Evolutionary conservation across 257 asterid species (phyloP).

Genomic region (Oldenlandia corymbosa): DNA sequence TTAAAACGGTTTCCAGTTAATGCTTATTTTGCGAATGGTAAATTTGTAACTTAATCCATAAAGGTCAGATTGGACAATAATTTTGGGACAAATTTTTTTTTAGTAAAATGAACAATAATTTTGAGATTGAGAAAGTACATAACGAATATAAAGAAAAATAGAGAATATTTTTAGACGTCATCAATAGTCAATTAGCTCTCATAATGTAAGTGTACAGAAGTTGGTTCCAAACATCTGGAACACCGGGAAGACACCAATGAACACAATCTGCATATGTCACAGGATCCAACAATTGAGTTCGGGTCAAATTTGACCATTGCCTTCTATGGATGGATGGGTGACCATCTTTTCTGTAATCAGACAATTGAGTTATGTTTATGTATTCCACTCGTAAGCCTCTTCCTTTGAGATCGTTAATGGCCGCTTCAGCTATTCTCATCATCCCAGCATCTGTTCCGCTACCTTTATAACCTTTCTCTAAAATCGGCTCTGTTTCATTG

Average conservation of each 20-base stretch:
- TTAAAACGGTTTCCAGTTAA: no score
- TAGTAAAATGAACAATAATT: no score
- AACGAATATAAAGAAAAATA: no score
- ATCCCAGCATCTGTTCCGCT: constrained; percentile 16
- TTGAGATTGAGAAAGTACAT: no score
- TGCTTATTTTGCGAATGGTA: no score
- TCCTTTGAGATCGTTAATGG: constrained; percentile 17
- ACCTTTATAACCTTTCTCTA: constrained; percentile 22
- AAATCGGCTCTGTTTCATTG: constrained; percentile 29
- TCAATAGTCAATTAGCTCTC: no score
- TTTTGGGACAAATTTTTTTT: no score
- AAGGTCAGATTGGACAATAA: no score
- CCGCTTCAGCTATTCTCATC: constrained; percentile 24
- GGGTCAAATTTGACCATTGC: constrained; percentile 22
- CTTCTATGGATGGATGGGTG: constrained; percentile 35
- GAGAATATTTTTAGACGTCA: no score
- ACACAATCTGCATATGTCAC: constrained; percentile 32
- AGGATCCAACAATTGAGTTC: constrained; percentile 21
- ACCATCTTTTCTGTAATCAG: constrained; percentile 41
- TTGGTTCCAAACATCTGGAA: constrained; percentile 42
- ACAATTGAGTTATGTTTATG: constrained; percentile 32
- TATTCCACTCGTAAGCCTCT: constrained; percentile 28
- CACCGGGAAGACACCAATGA: constrained; percentile 47
- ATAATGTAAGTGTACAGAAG: constrained; percentile 28
- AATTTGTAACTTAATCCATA: no score